Conservation (phyloP, 371 early-diverging fungal species). For the Lichtheimia hyalospora region DNA sequence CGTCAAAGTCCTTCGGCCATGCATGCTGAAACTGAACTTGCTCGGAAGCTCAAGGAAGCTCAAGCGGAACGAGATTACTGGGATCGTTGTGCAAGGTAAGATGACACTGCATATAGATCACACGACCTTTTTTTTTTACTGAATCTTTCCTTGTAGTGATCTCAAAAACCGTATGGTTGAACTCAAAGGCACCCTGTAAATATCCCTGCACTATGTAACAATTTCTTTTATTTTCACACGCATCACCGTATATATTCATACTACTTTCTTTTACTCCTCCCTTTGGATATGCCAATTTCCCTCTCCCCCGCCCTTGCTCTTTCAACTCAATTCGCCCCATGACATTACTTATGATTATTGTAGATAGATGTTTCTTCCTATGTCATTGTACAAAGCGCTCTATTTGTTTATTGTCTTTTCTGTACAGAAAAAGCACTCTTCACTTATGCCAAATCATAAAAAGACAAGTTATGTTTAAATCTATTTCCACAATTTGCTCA, state of each 20-base stretch:
- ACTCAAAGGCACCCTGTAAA: slow-evolving; percentile 3
- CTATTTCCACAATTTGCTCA: slow-evolving; percentile 8
- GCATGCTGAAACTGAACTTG: slow-evolving; percentile 10
- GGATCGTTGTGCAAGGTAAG: slow-evolving; percentile 23
- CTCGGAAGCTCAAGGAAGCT: slow-evolving; percentile 15
- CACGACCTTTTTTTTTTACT: too few relatives aligned
- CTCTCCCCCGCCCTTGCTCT: too few relatives aligned
- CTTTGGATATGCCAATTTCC: neutral
- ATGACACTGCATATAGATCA: too few relatives aligned
- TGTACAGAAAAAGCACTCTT: neutral
- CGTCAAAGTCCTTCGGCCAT: neutral
- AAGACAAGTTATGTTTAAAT: neutral
- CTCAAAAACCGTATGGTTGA: slow-evolving; percentile 16
- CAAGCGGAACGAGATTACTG: slow-evolving; percentile 22
- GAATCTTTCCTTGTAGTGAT: slow-evolving; percentile 7
- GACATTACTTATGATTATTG: too few relatives aligned
- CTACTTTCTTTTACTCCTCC: neutral
- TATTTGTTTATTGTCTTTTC: neutral
- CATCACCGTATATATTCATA: neutral
- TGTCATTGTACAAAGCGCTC: too few relatives aligned
- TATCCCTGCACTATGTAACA: neutral
- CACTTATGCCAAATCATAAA: slow-evolving; percentile 3
- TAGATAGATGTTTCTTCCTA: too few relatives aligned
- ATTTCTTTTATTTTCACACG: neutral
- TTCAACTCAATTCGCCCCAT: too few relatives aligned